Percentiles rank a stretch among this genome's conserved stretches.
Conservation (phyloP, 257 asterid genomes). For the Agastache rugosa region DNA sequence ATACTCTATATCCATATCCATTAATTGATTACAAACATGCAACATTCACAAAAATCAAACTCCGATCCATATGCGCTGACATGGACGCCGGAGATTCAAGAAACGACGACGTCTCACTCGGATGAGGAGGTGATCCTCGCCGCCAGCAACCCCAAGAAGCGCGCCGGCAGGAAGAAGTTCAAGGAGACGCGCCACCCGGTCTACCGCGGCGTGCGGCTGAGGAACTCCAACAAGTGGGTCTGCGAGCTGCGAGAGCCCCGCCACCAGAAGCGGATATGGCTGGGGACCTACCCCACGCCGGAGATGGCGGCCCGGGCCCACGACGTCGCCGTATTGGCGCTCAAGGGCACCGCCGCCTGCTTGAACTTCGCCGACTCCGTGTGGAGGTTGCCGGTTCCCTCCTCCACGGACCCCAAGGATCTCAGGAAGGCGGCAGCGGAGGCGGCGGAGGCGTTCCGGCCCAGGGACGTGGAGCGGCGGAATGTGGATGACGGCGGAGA, state of each 20-base stretch:
- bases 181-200: conserved; percentile 66
- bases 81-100: background rate
- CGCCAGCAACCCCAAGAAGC: conserved; percentile 46
- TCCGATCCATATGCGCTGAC: background rate
- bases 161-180: conserved; percentile 55
- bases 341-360: conserved; percentile 58
- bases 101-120: conserved; percentile 22
- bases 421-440: conserved; percentile 57
- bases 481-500: background rate
- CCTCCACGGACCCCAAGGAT: conserved; percentile 52
- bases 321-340: conserved; percentile 81
- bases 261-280: conserved; percentile 69
- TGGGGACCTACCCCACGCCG: conserved; percentile 75
- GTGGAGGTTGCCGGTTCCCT: conserved; percentile 57
- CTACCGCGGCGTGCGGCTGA: conserved; percentile 56
- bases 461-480: background rate
- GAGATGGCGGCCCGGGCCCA: conserved; percentile 93
- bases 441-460: conserved; percentile 60
- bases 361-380: conserved; percentile 77
- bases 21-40: background rate
- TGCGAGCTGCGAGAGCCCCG: conserved; percentile 68
- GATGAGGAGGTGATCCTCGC: conserved; percentile 46
- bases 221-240: conserved; percentile 55
- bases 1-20: no score
- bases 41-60: conserved; percentile 16